Conservation (phyloP, 208 protist species). For the Porcisia hertigi region DNA sequence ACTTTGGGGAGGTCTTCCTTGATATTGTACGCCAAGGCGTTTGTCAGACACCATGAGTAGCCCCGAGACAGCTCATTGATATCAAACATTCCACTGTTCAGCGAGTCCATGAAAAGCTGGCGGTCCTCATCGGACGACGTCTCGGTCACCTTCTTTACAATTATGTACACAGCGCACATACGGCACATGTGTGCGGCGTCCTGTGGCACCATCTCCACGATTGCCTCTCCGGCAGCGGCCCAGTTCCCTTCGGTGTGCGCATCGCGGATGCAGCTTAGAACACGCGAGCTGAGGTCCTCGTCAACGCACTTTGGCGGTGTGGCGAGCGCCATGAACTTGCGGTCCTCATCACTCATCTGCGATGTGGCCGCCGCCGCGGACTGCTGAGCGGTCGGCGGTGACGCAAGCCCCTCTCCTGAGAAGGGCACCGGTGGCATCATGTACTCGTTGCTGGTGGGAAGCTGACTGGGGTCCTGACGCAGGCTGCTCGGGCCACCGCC, state of each 20-base stretch:
- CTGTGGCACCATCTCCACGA: slow-evolving; percentile 44
- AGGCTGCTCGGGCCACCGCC: slow-evolving; percentile 22
- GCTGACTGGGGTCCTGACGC: slow-evolving; percentile 44
- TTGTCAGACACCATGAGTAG: slow-evolving; percentile 79
- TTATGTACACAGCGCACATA: slow-evolving; percentile 68
- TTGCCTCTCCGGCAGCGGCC: slow-evolving; percentile 32
- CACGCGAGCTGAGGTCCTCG: slow-evolving; percentile 43
- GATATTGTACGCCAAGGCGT: slow-evolving; percentile 55
- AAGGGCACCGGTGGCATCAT: slow-evolving; percentile 32
- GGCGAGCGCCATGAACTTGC: slow-evolving; percentile 66
- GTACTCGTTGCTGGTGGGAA: slow-evolving; percentile 19
- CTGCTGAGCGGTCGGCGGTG: slow-evolving; percentile 18
- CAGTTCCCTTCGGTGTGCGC: slow-evolving; percentile 58
- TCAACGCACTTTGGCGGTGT: slow-evolving; percentile 65
- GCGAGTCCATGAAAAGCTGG: slow-evolving; percentile 38
- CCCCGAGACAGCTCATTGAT: slow-evolving; percentile 59
- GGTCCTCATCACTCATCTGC: slow-evolving; percentile 59
- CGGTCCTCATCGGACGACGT: slow-evolving; percentile 55
- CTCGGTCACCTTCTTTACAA: slow-evolving; percentile 54
- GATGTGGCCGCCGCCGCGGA: slow-evolving; percentile 1
- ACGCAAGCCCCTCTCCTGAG: slow-evolving; percentile 9
- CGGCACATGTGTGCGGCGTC: slow-evolving; percentile 47
- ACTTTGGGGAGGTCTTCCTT: slow-evolving; percentile 74
- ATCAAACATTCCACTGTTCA: slow-evolving; percentile 63
- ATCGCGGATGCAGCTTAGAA: slow-evolving; percentile 67